These are phyloP conservation scores for Cylindrotheca fusiformis DNA, from an alignment of 108 stramenopile species.

Conservation along the genomic window DNA sequence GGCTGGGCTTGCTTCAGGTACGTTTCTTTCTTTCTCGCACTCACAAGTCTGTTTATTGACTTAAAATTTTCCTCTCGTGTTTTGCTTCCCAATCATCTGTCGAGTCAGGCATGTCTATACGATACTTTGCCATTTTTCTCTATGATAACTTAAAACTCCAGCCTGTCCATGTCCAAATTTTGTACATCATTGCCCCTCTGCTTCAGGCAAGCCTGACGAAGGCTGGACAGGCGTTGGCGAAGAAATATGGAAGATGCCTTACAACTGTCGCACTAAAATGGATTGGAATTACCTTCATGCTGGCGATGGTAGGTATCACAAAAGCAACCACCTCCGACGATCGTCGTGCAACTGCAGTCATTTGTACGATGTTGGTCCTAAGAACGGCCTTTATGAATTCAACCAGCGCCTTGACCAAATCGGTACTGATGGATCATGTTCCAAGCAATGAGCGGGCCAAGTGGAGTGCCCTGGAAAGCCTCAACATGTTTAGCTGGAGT, in stretches of 20 bases:
- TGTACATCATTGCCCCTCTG: conserved; percentile 52
- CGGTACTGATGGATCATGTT: conserved; percentile 48
- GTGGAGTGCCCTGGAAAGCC: conserved; percentile 51
- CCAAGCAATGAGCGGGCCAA: conserved; percentile 40
- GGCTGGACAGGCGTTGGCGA: conserved; percentile 30
- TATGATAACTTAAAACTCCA: conserved; percentile 35
- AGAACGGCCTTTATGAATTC: conserved; percentile 53
- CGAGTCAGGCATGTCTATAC: conserved; percentile 72
- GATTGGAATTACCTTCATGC: conserved; percentile 35
- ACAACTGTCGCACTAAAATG: conserved; percentile 36
- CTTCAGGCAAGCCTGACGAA: conserved; percentile 36
- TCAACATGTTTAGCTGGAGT: conserved; percentile 52
- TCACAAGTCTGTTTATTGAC: no score
- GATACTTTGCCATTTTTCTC: conserved; percentile 77
- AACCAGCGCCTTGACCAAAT: conserved; percentile 43
- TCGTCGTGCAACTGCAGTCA: neutral
- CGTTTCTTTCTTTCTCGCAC: neutral
- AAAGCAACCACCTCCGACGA: conserved; percentile 3
- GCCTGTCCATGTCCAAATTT: conserved; percentile 52
- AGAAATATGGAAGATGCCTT: conserved; percentile 34
- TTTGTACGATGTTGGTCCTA: conserved; percentile 35
- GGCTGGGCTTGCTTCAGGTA: conserved; percentile 34
- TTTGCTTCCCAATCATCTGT: no score
- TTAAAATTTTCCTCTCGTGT: no score
- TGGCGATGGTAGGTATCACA: conserved; percentile 26